phyloP scores from a whole-genome alignment of 1,284 basidiomycete genomes.

The Boletus subluridellus region DNA sequence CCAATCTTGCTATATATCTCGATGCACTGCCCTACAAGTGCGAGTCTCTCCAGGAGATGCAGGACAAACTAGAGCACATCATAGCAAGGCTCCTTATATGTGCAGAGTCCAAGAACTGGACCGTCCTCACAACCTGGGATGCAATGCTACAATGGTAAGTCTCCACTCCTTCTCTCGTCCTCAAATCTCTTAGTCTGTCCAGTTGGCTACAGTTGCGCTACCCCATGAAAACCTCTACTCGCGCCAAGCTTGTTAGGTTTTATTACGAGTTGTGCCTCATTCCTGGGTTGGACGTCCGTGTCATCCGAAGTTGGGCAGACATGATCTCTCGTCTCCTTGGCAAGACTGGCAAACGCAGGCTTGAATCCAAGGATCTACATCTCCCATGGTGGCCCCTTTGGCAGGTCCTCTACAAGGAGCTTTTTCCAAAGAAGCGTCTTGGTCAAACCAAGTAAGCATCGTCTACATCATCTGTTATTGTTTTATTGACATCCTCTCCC shows the following conservation, averaged over 20 bases:
- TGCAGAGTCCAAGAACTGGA: conserved; percentile 75
- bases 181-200: conserved; percentile 7
- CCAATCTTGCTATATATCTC: conserved; percentile 60
- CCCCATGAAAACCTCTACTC: conserved; percentile 67
- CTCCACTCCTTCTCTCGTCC: neutral
- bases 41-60: conserved; percentile 77
- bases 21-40: conserved; percentile 73
- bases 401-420: conserved; percentile 55
- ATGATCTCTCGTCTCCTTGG: conserved; percentile 51
- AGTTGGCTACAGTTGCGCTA: conserved; percentile 85
- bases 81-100: conserved; percentile 70
- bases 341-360: conserved; percentile 39
- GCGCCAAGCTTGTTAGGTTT: conserved; percentile 74
- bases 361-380: conserved; percentile 55
- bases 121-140: conserved; percentile 65
- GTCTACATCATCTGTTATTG: conserved; percentile 38
- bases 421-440: conserved; percentile 55
- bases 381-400: conserved; percentile 65
- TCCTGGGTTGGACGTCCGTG: conserved; percentile 62
- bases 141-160: conserved; percentile 68
- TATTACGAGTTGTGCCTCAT: conserved; percentile 87
- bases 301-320: conserved; percentile 57
- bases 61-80: conserved; percentile 68
- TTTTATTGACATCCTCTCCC: conserved; percentile 9
- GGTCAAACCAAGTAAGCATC: conserved; percentile 40